Conservation (phyloP, 2,329 filamentous ascomycete species). For the Cladosporium cucumerinum region DNA sequence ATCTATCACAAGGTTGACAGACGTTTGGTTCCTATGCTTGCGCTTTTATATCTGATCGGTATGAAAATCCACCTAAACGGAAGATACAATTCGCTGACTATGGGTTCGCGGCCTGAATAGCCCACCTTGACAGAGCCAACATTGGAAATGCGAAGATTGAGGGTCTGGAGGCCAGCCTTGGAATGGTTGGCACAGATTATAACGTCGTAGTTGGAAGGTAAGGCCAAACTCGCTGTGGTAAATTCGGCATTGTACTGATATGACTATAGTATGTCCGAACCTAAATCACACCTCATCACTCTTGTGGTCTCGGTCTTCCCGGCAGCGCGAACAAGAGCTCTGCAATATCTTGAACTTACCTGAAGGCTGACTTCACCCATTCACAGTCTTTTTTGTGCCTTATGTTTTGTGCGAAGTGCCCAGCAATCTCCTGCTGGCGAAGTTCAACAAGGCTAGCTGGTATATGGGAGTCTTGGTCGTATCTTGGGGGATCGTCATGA, state of each 20-base stretch:
- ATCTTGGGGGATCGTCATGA: constrained; percentile 32
- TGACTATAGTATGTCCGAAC: not conserved
- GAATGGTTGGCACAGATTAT: constrained; percentile 12
- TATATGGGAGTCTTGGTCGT: constrained; percentile 33
- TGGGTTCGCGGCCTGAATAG: constrained; percentile 21
- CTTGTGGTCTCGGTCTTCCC: not conserved
- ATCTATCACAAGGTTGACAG: constrained; percentile 54
- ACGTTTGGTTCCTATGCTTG: constrained; percentile 58
- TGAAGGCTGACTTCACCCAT: not conserved
- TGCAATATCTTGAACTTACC: not conserved
- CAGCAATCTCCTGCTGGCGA: constrained; percentile 39
- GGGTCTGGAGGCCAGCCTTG: constrained; percentile 41
- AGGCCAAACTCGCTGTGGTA: not conserved
- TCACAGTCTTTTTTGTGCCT: constrained; percentile 27
- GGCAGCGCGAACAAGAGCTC: not conserved
- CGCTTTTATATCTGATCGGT: constrained; percentile 45
- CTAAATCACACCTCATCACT: not conserved
- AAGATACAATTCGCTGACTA: not conserved
- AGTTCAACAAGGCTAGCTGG: constrained; percentile 46
- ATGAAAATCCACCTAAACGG: not conserved
- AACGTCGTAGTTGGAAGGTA: constrained; percentile 17
- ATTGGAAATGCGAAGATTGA: constrained; percentile 30
- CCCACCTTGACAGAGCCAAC: constrained; percentile 49
- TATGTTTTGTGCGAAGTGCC: constrained; percentile 39
- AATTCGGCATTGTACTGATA: not conserved